Base-by-base conservation (phyloP, 768 basidiomycete species). In the Psilocybe cyanescens region DNA sequence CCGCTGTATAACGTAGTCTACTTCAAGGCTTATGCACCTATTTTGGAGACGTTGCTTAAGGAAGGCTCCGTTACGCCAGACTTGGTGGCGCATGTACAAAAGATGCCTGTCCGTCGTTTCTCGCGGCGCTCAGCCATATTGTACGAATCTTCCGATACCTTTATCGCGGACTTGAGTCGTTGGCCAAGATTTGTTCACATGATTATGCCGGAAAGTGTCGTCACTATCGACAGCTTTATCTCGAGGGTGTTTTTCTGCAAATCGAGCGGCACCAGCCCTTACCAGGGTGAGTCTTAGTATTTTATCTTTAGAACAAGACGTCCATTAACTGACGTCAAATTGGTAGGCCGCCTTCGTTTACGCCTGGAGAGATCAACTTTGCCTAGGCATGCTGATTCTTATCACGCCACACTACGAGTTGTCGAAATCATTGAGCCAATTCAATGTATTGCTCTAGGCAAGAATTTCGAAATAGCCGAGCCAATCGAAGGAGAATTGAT, bases 401-500 rank as follows among this genome's bases (percentile, higher is more conserved):
- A 16, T n/a, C 54, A 55, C 17, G 29, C 19, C 8, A 35, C 8
- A 4, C 5, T 55, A 0, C 54, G 39, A 37, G 52, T 54, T 17
- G 14, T 44, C 11, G 54, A 55, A n/a, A 55, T 55, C 1, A 41
- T 55, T 24, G 54, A 55, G 24, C 39, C 54, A 8, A 35, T 55
- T 8, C n/a, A 41, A 39, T 28, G 35, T 44, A 17, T 55, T 24
- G 41, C 12, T 9, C 39, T 17, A 5, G 54, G 37, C 35, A 8
- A 24, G 17, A 24, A 55, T 12, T 24, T 41, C 11, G 37, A 55
- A 17, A 44, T 55, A n/a, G 54, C 54, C 4, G 29, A 39, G 14
- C 54, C 54, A 19, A 37, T 55, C 14, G 54, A 39, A 29, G 54
- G 54, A 41, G 54, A 55, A 44, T 37, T 55, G 28, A 29, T 51